Evolutionary conservation across 1,284 basidiomycete genomes (phyloP).

Genomic region (Ceratobasidium sp.): DNA sequence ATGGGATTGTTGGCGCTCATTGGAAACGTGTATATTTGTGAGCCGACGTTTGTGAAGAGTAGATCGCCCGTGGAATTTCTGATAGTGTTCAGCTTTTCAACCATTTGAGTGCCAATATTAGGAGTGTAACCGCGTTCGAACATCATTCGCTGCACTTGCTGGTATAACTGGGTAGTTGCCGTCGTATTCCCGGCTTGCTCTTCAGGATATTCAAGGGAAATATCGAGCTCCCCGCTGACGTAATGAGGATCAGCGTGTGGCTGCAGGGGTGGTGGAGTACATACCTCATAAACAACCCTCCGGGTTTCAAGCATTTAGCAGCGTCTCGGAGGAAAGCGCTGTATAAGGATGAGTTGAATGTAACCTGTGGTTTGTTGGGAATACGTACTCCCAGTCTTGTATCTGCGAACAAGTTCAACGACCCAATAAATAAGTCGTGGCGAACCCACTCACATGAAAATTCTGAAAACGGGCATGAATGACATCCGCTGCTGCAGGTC

Average conservation of each 20-base stretch:
- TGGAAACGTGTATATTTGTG: slow-evolving; percentile 3
- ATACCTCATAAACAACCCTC: slow-evolving; percentile 36
- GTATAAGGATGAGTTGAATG: neutral
- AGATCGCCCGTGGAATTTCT: neutral
- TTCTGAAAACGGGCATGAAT: slow-evolving; percentile 39
- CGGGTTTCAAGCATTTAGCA: slow-evolving; percentile 22
- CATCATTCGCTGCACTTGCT: slow-evolving; percentile 12
- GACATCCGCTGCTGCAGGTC: neutral
- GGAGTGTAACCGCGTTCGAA: slow-evolving; percentile 27
- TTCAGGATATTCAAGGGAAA: slow-evolving; percentile 1
- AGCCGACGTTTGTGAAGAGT: slow-evolving; percentile 8
- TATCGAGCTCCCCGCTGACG: slow-evolving; percentile 24
- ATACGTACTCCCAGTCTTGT: slow-evolving; percentile 23
- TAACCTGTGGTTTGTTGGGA: neutral
- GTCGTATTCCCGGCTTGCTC: neutral
- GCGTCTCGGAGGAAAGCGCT: slow-evolving; percentile 8
- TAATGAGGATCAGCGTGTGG: neutral
- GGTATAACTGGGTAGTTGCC: slow-evolving; percentile 19
- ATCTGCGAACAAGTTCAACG: slow-evolving; percentile 32
- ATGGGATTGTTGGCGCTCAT: neutral
- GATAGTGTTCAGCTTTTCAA: neutral
- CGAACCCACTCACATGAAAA: slow-evolving; percentile 27
- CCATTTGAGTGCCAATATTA: slow-evolving; percentile 8
- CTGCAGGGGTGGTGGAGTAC: neutral
- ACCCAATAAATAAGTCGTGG: neutral